phyloP scores from a whole-genome alignment of 441 rosid species.

The Erodium texanum region DNA sequence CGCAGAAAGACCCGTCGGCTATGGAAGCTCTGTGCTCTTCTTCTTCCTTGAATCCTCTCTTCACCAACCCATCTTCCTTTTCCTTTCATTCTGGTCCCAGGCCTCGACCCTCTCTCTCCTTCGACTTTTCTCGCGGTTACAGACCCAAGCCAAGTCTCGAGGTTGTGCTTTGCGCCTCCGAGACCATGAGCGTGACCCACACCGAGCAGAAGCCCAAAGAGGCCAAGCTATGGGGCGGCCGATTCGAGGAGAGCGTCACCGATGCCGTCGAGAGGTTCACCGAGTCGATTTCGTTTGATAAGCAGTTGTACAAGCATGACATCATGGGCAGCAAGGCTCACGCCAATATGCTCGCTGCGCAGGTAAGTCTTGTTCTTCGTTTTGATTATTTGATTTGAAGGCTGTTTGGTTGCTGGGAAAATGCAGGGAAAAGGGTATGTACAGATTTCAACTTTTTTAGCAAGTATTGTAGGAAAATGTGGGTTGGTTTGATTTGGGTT shows the following conservation, averaged over 20 bases:
- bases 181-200: constrained; percentile 31
- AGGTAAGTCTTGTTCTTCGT: constrained; percentile 30
- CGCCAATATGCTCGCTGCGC: constrained; percentile 83
- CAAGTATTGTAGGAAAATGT: not conserved
- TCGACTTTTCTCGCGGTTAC: not conserved
- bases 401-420: not conserved
- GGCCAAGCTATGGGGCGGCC: constrained; percentile 89
- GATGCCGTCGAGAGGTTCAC: constrained; percentile 84
- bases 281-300: constrained; percentile 82
- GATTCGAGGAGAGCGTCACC: constrained; percentile 82
- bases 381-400: not conserved
- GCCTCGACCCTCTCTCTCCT: constrained; percentile 16
- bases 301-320: constrained; percentile 72
- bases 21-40: not conserved
- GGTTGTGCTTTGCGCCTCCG: constrained; percentile 26
- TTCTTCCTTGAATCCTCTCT: not conserved
- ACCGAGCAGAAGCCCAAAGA: constrained; percentile 37
- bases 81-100: not conserved
- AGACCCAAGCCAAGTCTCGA: constrained; percentile 25
- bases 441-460: not conserved
- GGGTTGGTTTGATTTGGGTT: not conserved
- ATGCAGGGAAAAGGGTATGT: not conserved
- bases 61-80: not conserved
- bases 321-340: constrained; percentile 91
- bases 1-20: too few relatives aligned